Evolutionary conservation across 1,139 yeast species (phyloP).

Genomic region (Suhomyces panamericanus): DNA sequence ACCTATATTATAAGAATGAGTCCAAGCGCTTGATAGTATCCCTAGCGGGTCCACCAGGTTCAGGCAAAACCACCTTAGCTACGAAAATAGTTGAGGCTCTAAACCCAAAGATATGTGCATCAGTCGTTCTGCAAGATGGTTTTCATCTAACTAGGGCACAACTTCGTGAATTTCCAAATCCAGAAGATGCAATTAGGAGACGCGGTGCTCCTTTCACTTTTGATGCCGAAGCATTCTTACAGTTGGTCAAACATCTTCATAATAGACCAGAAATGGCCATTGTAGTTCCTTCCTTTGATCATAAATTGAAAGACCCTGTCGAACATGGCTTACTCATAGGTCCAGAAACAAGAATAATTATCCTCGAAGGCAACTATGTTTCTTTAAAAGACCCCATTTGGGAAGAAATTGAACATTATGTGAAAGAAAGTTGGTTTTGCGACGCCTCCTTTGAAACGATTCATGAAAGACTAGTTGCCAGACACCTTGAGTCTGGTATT

Average conservation of each 20-base stretch:
- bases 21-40: conserved; percentile 6
- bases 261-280: conserved; percentile 20
- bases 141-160: conserved; percentile 67
- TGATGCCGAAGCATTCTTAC: conserved; percentile 50
- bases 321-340: conserved; percentile 48
- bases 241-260: conserved; percentile 24
- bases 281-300: conserved; percentile 76
- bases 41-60: conserved; percentile 28
- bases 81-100: conserved; percentile 17
- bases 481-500: conserved; percentile 76
- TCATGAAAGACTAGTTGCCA: conserved; percentile 33
- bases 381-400: conserved; percentile 52
- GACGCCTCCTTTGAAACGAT: conserved; percentile 48
- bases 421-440: conserved; percentile 48
- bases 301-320: conserved; percentile 64
- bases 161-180: conserved; percentile 52
- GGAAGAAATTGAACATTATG: conserved; percentile 40
- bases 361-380: conserved; percentile 68
- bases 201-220: conserved; percentile 89
- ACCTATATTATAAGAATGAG: conserved; percentile 3
- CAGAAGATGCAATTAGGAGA: conserved; percentile 56
- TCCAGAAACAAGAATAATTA: conserved; percentile 47
- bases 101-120: conserved; percentile 17
- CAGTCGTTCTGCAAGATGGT: conserved; percentile 67
- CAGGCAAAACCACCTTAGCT: conserved; percentile 27